A percentile compares a stretch with the other conserved stretches of the same genome.
phyloP scores from a whole-genome alignment of 352 stramenopile species.

The Pythium rishiriense region DNA sequence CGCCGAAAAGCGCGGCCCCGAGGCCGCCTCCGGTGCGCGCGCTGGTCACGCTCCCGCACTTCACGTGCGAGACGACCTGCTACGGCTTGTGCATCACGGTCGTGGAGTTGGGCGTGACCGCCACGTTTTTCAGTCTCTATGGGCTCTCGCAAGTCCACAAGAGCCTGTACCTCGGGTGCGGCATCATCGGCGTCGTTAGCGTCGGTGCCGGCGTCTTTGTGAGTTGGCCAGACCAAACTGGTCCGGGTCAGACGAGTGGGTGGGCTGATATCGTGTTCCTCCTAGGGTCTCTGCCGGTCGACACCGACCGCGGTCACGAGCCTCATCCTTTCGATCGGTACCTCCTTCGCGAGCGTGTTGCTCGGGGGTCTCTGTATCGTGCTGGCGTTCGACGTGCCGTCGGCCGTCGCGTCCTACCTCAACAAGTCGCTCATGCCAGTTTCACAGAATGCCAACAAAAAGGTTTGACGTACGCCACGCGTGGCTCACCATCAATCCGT shows the following conservation, averaged over 20 bases:
- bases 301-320: slow-evolving; percentile 54
- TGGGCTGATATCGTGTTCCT: neutral
- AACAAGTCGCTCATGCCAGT: slow-evolving; percentile 45
- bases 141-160: slow-evolving; percentile 38
- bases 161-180: slow-evolving; percentile 35
- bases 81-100: slow-evolving; percentile 38
- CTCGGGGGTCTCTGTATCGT: slow-evolving; percentile 63
- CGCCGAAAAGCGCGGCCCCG: neutral
- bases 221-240: too few species aligned
- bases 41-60: slow-evolving; percentile 38
- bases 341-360: slow-evolving; percentile 48
- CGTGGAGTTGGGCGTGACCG: slow-evolving; percentile 38
- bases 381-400: slow-evolving; percentile 41
- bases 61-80: slow-evolving; percentile 52
- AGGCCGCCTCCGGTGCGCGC: slow-evolving; percentile 7
- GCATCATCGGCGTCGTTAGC: slow-evolving; percentile 40
- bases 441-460: slow-evolving; percentile 34
- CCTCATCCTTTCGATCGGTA: slow-evolving; percentile 51
- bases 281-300: slow-evolving; percentile 46
- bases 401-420: slow-evolving; percentile 51
- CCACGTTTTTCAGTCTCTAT: slow-evolving; percentile 44
- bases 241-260: too few species aligned
- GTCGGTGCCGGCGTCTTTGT: slow-evolving; percentile 50
- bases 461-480: slow-evolving; percentile 28
- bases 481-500: neutral